Conservation (phyloP, 2,329 filamentous ascomycete genomes). For the Trichoderma sp. region DNA sequence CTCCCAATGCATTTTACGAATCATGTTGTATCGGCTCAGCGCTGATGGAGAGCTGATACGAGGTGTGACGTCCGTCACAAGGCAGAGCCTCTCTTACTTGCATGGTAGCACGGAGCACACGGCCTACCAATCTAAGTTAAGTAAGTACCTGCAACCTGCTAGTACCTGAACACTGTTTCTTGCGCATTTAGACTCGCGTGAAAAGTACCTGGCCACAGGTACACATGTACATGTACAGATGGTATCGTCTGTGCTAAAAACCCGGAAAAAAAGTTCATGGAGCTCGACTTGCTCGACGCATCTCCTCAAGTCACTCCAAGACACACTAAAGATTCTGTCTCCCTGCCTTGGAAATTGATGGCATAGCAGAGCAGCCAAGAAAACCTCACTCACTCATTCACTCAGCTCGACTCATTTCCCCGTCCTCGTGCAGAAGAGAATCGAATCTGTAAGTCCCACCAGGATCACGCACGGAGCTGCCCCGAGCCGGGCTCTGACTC, state of each 20-base stretch:
- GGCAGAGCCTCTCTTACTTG: not conserved
- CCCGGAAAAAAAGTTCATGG: not conserved
- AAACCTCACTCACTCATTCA: not conserved
- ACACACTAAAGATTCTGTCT: not conserved
- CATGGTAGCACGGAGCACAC: not conserved
- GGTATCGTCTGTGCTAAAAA: not conserved
- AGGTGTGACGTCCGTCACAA: not conserved
- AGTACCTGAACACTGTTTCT: not conserved
- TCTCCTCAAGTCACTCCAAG: not conserved
- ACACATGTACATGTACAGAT: not conserved
- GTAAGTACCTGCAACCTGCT: not conserved
- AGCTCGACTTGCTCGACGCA: not conserved
- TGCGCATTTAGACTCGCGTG: not conserved
- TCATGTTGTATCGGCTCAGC: not conserved
- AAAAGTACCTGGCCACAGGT: not conserved
- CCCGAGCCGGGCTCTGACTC: constrained; percentile 8
- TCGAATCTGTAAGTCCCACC: not conserved
- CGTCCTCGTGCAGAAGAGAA: not conserved
- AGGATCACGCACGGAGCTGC: not conserved
- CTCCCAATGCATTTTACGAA: too few species aligned
- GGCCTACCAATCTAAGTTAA: not conserved
- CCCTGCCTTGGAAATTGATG: not conserved
- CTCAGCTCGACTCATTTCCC: not conserved
- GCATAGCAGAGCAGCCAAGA: not conserved
- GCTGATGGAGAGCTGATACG: not conserved